Evolutionary conservation across 1,284 basidiomycete species (phyloP), one percentile per base, ranked within the genome.

Genomic region (Caloboletus inedulis): DNA sequence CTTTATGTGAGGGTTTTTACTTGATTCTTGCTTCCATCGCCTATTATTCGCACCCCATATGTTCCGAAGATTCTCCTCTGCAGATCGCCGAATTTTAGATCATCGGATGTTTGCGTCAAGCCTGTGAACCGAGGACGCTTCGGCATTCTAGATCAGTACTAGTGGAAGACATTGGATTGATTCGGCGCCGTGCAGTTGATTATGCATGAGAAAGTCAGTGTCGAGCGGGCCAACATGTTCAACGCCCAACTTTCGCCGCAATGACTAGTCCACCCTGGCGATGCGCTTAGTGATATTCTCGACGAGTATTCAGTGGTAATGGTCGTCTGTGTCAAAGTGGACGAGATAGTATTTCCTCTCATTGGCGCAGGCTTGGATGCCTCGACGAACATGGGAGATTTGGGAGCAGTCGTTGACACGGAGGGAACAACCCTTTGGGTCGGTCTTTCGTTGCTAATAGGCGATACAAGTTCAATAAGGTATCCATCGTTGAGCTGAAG

Each of bases 381-480:
- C 31, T 52, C 52, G 13, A 52, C 31, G 18, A 66, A 62, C 29
- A 55, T 53, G 25, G 75, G 72, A 0, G 72, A 71, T 29, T 78
- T 75, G 1, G 77, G 74, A 3, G 64, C 74, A 3, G 78, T 79
- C 1, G 78, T 82, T 4, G 79, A 76, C 51, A 84, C 82, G 10
- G 62, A 69, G 13, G 82, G 82, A 43, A 84, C 78, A 3, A 74
- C 73, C 9, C 67, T 70, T 46, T 72, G 75, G 3, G 63, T 65
- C 42, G 37, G 47, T 1, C 39, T 44, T 23, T 57, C 57, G 10
- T 48, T 21, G 13, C n/a, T 44, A 5, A 52, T 9, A 14, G 49
- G 60, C 0, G 51, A 53, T 23, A 64, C 47, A 25, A 61, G 49
- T 36, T 68, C 60, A 3, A 68, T 55, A 12, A 62, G 56, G 21